Evolutionary conservation across 306 rosid genomes (phyloP), one percentile per base, ranked within the genome.

Genomic region (Castanea sativa): DNA sequence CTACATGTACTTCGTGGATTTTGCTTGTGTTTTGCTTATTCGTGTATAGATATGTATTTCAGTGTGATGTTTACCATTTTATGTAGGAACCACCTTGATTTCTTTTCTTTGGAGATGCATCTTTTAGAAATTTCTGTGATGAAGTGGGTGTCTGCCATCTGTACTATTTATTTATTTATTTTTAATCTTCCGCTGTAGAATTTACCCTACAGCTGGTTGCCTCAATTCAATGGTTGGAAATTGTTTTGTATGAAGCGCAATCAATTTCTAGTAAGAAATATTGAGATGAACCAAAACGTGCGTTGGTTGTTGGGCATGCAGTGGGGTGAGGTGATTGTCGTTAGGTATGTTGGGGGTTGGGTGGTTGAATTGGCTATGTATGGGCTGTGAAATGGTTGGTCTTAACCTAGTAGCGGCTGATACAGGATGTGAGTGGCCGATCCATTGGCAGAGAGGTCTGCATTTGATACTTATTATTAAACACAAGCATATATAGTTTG

Each of bases 41-140:
- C 70, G 68, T 89, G 86, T 91, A 75, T 86, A 86, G 81, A 86
- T 83, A 64, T 80, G 82, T 72, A 25, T 79, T 73, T 78, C 78
- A 18, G 84, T 77, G 83, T 86, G 78, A 86, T 78, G 77, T 21
- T 41, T 21, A 52, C 72, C 72, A 27, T 84, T 82, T 82, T 51
- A 76, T 85, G 87, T 69, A 78, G 86, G 58, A 78, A 78, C 27
- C 27, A 1, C 76, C 55, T 41, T 75, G 64, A 79, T 82, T 80
- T 43, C 73, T 82, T 67, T 74, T 58, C 73, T 80, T 67, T 74
- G 78, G 21, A 5, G 45, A 76, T 73, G 76, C 78, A 35, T 58
- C 71, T 79, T 57, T 73, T 81, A 83, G 86, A 76, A 61, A 61
- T 20, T 75, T 73, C 52, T 41, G 76, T 73, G 76, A 69, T 76